A percentile compares a stretch with the other conserved stretches of the same genome.
Evolutionary conservation across 257 asterid genomes (phyloP).

Genomic region (Craterostigma plantagineum): DNA sequence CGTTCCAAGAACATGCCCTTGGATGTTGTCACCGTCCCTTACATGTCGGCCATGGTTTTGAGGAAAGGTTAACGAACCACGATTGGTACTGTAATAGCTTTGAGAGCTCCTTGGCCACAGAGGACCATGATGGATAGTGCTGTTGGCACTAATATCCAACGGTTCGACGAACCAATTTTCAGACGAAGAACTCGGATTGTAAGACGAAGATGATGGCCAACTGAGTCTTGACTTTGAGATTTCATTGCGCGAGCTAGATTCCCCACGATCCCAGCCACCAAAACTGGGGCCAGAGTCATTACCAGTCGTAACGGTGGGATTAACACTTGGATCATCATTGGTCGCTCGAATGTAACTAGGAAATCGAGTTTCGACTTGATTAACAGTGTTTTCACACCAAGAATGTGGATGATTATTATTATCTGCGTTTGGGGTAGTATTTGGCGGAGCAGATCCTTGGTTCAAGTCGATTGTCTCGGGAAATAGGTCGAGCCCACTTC

Average conservation of each 20-base stretch:
- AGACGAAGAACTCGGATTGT: constrained; percentile 19
- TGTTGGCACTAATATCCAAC: constrained; percentile 9
- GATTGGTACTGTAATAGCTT: too few relatives aligned
- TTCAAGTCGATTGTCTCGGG: constrained; percentile 65
- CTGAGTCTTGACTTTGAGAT: constrained; percentile 22
- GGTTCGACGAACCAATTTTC: constrained; percentile 40
- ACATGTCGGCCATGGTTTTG: constrained; percentile 14
- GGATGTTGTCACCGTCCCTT: constrained; percentile 11
- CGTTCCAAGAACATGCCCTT: constrained; percentile 11
- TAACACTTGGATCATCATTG: constrained; percentile 17
- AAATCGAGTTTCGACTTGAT: constrained; percentile 43
- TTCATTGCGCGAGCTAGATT: constrained; percentile 39
- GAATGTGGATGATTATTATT: constrained; percentile 19
- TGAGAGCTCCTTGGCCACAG: too few relatives aligned
- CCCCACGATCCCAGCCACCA: constrained; percentile 55
- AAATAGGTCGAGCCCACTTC: constrained; percentile 48
- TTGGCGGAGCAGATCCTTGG: constrained; percentile 41
- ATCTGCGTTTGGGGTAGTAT: constrained; percentile 29
- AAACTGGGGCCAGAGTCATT: constrained; percentile 17
- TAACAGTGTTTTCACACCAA: constrained; percentile 13
- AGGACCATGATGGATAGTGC: constrained; percentile 11
- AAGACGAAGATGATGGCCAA: constrained; percentile 32
- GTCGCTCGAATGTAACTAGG: constrained; percentile 25
- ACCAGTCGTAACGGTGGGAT: constrained; percentile 11
- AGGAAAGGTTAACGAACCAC: constrained; percentile 11